Base-by-base conservation (phyloP, 1,284 basidiomycete genomes). In the Xanthoconium separans region DNA sequence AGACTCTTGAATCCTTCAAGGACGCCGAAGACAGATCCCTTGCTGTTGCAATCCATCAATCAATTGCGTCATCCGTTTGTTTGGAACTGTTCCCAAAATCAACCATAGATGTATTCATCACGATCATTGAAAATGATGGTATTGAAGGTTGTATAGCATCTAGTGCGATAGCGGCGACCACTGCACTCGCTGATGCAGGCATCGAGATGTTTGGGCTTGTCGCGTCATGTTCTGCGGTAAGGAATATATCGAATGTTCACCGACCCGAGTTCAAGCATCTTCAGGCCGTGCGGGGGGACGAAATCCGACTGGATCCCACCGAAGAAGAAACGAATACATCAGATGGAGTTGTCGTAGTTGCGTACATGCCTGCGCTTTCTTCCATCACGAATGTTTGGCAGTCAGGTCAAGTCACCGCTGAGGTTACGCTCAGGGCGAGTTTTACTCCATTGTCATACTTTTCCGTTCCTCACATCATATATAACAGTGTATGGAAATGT, bases 1-100 rank as follows among this genome's bases (percentile, higher is more conserved):
- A 22, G 55, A 46, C 47, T 27, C 27, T 27, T 50, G 57, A 65
- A 50, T 47, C 54, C 30, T 44, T 39, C 44, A 49, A 98, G 95
- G 95, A 98, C 68, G 93, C 92, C 15, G 97, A 99, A 75, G 93
- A 96, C 58, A 80, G 92, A 27, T 84, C 90, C 3, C 76, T 98
- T 31, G 87, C 92, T 0, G 78, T 87, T 22, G 82, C 91, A 12
- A 84, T 99, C 29, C 86, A 93, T 51, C 93, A 97, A 72, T 88
- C 95, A 2, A 78, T 99, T 15, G 73, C 87, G 0, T 87, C 97
- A 1, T 85, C 95, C 1, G 80, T 99, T 7, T 84, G 93, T 39
- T 78, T 98, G 18, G 94, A 98, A 61, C 78, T 94, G 4, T 79
- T 98, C 6, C 96, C 97, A 9, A 99, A 99, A 72, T 91, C 94